Conservation (phyloP, 331 rosid genomes). For the Malus hybrid region DNA sequence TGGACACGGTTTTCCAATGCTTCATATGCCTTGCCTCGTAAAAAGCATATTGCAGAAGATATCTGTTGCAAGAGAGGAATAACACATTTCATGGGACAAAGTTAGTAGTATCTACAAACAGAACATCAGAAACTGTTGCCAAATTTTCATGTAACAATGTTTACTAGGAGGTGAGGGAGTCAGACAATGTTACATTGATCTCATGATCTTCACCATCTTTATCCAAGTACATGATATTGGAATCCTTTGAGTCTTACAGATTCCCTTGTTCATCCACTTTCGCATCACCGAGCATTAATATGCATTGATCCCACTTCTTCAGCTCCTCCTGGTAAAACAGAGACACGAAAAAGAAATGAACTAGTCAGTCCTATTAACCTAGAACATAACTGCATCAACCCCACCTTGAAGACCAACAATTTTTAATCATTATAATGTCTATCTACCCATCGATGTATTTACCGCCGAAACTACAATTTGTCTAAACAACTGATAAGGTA, state of each 20-base stretch:
- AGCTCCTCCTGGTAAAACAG: constrained; percentile 58
- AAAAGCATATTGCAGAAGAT: constrained; percentile 89
- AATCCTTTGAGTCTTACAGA: constrained; percentile 49
- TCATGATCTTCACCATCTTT: constrained; percentile 84
- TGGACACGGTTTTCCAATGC: constrained; percentile 88
- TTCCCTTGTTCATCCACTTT: constrained; percentile 78
- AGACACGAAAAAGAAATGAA: not conserved
- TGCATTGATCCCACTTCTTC: constrained; percentile 95
- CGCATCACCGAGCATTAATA: constrained; percentile 70
- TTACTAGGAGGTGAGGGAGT: not conserved
- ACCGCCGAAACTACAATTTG: no score
- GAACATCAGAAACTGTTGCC: not conserved
- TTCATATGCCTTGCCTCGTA: constrained; percentile 87
- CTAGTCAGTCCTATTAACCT: not conserved
- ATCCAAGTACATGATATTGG: constrained; percentile 70
- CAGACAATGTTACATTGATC: constrained; percentile 47
- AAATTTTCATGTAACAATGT: not conserved
- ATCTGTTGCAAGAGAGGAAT: constrained; percentile 38
- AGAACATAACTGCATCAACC: not conserved
- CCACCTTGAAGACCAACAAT: not conserved
- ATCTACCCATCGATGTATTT: not conserved
- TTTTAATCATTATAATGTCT: not conserved
- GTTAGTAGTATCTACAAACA: not conserved
- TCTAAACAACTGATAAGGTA: no score
- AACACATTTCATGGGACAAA: not conserved